These are phyloP conservation scores for Barnettozyma sucrosica DNA, from an alignment of 805 yeast species.

Conservation along the genomic window DNA sequence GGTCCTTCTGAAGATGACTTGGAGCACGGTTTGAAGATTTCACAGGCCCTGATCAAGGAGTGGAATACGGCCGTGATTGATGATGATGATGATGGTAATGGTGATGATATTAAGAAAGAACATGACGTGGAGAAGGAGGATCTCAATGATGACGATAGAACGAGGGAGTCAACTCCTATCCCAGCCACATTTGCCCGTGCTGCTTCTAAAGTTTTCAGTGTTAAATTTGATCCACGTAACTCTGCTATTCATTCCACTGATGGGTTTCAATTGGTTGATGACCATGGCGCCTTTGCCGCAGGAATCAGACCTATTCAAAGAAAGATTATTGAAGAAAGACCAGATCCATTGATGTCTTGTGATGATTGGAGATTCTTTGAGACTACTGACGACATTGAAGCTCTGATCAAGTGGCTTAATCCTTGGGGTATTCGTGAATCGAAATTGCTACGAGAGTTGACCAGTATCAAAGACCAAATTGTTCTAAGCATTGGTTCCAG, in stretches of 20 bases:
- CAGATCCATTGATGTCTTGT: slow-evolving; percentile 46
- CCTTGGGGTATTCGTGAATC: slow-evolving; percentile 73
- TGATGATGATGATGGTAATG: slow-evolving; percentile 17
- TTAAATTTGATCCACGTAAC: slow-evolving; percentile 33
- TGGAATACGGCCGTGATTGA: no score
- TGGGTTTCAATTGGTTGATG: slow-evolving; percentile 32
- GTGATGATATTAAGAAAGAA: slow-evolving; percentile 18
- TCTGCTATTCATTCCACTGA: slow-evolving; percentile 50
- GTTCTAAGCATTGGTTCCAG: slow-evolving; percentile 53
- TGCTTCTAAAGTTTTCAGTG: slow-evolving; percentile 18
- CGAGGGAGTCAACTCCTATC: slow-evolving; percentile 6
- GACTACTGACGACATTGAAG: slow-evolving; percentile 47
- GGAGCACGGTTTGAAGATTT: slow-evolving; percentile 28
- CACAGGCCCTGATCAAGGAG: slow-evolving; percentile 21
- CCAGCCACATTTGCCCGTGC: slow-evolving; percentile 20
- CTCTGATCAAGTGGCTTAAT: slow-evolving; percentile 59
- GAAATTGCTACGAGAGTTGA: slow-evolving; percentile 55
- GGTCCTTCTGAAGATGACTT: slow-evolving; percentile 64
- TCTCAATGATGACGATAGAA: slow-evolving; percentile 16
- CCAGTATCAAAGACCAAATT: slow-evolving; percentile 46
- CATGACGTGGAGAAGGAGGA: not conserved
- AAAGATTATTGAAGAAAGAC: slow-evolving; percentile 62
- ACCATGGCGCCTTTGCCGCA: slow-evolving; percentile 30
- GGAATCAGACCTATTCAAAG: slow-evolving; percentile 35
- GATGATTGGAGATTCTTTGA: slow-evolving; percentile 72